Percentiles rank a stretch among this genome's conserved stretches.
Conservation (phyloP, 1,284 basidiomycete genomes). For the Abortiporus biennis region DNA sequence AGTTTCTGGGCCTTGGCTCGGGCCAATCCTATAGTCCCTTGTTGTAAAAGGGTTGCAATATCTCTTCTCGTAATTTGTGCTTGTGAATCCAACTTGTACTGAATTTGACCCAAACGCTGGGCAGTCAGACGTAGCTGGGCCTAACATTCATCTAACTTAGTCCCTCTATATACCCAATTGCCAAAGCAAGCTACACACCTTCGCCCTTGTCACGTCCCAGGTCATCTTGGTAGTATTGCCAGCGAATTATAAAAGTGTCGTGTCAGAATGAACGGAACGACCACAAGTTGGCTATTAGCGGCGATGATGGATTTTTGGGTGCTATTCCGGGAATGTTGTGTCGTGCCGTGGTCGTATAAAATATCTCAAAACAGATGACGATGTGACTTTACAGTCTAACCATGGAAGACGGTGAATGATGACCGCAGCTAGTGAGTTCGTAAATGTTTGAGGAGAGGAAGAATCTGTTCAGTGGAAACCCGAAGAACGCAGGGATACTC, state of each 20-base stretch:
- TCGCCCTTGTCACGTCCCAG: constrained; percentile 29
- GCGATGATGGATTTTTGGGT: too few relatives aligned
- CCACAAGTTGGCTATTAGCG: too few relatives aligned
- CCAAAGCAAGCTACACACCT: too few relatives aligned
- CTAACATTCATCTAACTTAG: constrained; percentile 28
- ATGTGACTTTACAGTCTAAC: too few relatives aligned
- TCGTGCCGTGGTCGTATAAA: too few relatives aligned
- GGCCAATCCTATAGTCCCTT: constrained; percentile 54
- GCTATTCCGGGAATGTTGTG: too few relatives aligned
- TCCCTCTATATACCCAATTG: constrained; percentile 1
- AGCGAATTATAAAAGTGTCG: neutral
- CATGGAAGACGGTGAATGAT: too few relatives aligned
- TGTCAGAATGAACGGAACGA: neutral
- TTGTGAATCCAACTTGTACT: constrained; percentile 61
- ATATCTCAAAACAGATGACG: too few relatives aligned
- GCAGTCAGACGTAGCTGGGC: constrained; percentile 56
- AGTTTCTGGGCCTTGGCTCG: constrained; percentile 64
- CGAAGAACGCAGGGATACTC: too few relatives aligned
- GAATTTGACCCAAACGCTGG: constrained; percentile 61
- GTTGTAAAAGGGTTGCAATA: constrained; percentile 57
- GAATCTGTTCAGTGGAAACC: too few relatives aligned
- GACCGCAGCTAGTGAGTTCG: too few relatives aligned
- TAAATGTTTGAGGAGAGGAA: too few relatives aligned
- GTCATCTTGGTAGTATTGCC: neutral
- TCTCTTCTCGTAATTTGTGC: constrained; percentile 55